Evolutionary conservation across 306 rosid species (phyloP).

Genomic region (Acacia confusa): DNA sequence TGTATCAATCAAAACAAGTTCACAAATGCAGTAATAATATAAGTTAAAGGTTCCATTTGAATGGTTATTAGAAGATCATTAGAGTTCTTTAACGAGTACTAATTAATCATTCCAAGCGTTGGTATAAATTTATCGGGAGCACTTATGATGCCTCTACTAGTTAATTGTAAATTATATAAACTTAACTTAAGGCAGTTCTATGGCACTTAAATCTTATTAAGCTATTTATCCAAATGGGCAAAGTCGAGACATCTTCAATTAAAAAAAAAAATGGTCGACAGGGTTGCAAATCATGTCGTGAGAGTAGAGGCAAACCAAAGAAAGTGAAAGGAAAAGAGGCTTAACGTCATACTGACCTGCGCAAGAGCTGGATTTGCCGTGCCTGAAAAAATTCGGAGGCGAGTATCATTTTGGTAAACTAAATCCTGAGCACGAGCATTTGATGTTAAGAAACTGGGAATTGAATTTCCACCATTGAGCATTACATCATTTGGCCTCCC

Average conservation of each 20-base stretch:
- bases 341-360: constrained; percentile 39
- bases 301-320: not conserved
- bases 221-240: not conserved
- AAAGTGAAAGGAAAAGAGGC: not conserved
- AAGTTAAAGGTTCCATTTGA: not conserved
- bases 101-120: not conserved
- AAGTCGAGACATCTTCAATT: not conserved
- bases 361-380: constrained; percentile 81
- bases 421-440: constrained; percentile 40
- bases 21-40: not conserved
- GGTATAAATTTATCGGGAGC: not conserved
- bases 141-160: not conserved
- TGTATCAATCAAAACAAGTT: constrained; percentile 7
- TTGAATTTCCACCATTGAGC: constrained; percentile 17
- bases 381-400: constrained; percentile 84
- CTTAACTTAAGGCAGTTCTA: not conserved
- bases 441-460: constrained; percentile 46
- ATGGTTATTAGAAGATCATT: not conserved
- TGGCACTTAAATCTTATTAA: not conserved
- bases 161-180: not conserved
- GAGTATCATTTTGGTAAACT: constrained; percentile 48
- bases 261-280: not conserved
- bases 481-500: constrained; percentile 50
- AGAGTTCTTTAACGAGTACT: not conserved
- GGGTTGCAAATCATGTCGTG: not conserved